phyloP scores from a whole-genome alignment of 2,329 filamentous ascomycete genomes.

The Neonectria sp. region DNA sequence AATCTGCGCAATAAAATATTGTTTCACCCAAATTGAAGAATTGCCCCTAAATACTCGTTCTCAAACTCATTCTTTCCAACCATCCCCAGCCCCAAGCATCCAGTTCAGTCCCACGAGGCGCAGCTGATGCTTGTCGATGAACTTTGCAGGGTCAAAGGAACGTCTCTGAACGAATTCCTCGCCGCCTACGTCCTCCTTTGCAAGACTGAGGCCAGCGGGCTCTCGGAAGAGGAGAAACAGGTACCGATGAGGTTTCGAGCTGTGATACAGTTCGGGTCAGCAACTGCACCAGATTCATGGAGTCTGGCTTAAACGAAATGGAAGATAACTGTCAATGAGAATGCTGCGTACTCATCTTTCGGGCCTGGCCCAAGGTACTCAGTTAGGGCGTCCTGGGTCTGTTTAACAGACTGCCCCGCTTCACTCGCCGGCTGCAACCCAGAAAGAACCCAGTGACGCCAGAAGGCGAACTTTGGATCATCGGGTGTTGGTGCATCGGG shows the following conservation, averaged over 20 bases:
- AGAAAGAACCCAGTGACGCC: slow-evolving; percentile 68
- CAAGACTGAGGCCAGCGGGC: slow-evolving; percentile 52
- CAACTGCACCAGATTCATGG: neutral
- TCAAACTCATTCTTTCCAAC: slow-evolving; percentile 51
- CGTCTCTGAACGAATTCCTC: slow-evolving; percentile 63
- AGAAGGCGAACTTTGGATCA: slow-evolving; percentile 69
- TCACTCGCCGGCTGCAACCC: slow-evolving; percentile 53
- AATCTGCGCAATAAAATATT: neutral
- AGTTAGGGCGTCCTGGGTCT: slow-evolving; percentile 55
- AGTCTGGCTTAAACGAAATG: neutral
- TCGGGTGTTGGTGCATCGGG: slow-evolving; percentile 70
- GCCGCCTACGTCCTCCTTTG: slow-evolving; percentile 61
- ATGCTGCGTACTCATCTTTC: slow-evolving; percentile 59
- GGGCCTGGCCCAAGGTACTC: slow-evolving; percentile 62
- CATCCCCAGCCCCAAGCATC: slow-evolving; percentile 63
- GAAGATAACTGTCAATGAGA: no score
- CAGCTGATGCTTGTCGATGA: slow-evolving; percentile 56
- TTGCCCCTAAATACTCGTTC: neutral
- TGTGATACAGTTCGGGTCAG: slow-evolving; percentile 32
- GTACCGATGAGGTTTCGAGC: slow-evolving; percentile 65
- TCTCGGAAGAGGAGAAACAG: slow-evolving; percentile 62
- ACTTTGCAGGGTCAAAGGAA: slow-evolving; percentile 58
- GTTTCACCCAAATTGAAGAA: neutral
- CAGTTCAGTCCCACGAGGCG: slow-evolving; percentile 60
- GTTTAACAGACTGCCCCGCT: slow-evolving; percentile 41